A percentile compares a stretch with the other conserved stretches of the same genome.
phyloP scores from a whole-genome alignment of 1,284 basidiomycete species.

The Trichosporon faecale region DNA sequence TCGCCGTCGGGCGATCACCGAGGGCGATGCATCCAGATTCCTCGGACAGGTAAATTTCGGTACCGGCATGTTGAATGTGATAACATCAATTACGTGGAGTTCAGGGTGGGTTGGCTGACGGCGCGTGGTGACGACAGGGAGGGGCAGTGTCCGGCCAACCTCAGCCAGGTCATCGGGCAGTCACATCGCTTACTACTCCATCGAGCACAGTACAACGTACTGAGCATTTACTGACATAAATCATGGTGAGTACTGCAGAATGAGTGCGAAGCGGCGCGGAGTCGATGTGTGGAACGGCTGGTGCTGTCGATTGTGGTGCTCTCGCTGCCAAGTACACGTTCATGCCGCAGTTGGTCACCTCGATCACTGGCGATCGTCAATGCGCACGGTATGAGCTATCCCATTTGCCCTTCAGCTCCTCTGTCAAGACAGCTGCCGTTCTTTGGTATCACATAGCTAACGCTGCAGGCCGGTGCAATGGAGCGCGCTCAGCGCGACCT shows the following conservation, averaged over 20 bases:
- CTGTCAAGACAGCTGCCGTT: too few relatives aligned
- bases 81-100: neutral
- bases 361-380: neutral
- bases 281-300: neutral
- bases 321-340: neutral
- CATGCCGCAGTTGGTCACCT: neutral
- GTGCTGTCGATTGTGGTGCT: neutral
- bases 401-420: neutral
- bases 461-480: constrained; percentile 73
- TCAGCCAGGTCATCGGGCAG: constrained; percentile 8
- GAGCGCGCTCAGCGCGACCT: constrained; percentile 83
- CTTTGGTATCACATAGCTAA: neutral
- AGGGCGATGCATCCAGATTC: neutral
- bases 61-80: neutral
- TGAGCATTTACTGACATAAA: constrained; percentile 3
- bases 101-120: neutral
- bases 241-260: neutral
- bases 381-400: neutral
- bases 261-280: too few relatives aligned
- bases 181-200: constrained; percentile 8
- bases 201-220: constrained; percentile 7
- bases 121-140: constrained; percentile 8
- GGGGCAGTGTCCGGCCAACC: constrained; percentile 3
- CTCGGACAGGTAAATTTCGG: neutral
- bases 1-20: neutral